Conservation (phyloP, 2,329 filamentous ascomycete genomes). For the Paecilomyces formosus region DNA sequence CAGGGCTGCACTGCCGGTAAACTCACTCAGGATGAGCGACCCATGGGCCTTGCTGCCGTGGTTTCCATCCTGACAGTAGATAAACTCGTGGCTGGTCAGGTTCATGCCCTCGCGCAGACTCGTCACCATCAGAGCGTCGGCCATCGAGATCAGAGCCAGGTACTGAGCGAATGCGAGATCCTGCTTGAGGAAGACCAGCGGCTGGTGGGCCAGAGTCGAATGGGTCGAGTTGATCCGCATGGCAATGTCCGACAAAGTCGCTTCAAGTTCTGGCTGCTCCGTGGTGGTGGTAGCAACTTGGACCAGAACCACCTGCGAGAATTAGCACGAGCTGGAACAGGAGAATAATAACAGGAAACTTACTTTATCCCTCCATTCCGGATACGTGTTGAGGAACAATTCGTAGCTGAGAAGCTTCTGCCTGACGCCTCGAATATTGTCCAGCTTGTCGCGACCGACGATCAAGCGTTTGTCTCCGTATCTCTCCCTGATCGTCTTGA, state of each 20-base stretch:
- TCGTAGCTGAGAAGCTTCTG: conserved; percentile 92
- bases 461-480: conserved; percentile 87
- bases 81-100: conserved; percentile 85
- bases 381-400: conserved; percentile 87
- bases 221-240: conserved; percentile 88
- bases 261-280: conserved; percentile 80
- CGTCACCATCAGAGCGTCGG: conserved; percentile 88
- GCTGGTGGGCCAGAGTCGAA: conserved; percentile 85
- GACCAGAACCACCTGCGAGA: conserved; percentile 69
- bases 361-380: conserved; percentile 72
- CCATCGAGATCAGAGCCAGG: conserved; percentile 80
- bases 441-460: conserved; percentile 88
- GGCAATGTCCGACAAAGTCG: conserved; percentile 86
- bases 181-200: conserved; percentile 87
- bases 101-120: conserved; percentile 98
- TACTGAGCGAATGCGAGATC: conserved; percentile 92
- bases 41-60: conserved; percentile 69
- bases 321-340: conserved; percentile 5
- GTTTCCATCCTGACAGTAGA: conserved; percentile 84
- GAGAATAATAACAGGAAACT: conserved; percentile 3
- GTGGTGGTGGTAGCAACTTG: conserved; percentile 89
- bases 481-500: conserved; percentile 69
- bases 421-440: conserved; percentile 82
- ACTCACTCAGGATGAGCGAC: conserved; percentile 87
- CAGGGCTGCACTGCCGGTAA: conserved; percentile 82